Evolutionary conservation across 805 yeast species (phyloP).

Genomic region (Yamadazyma paraphyllophila): DNA sequence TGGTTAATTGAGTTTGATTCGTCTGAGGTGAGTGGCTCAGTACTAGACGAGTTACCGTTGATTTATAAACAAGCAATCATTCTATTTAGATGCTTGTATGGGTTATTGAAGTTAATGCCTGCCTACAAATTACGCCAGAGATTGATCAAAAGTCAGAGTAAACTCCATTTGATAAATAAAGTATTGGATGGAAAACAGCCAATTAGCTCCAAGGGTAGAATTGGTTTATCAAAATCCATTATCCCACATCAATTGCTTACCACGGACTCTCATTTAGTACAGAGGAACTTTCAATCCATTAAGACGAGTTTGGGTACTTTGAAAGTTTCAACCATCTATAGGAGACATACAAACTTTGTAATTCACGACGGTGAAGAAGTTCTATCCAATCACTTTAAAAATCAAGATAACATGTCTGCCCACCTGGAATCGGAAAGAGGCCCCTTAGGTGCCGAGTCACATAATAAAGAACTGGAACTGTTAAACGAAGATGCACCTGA

Average conservation of each 20-base stretch:
- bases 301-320: constrained; percentile 74
- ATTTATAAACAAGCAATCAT: constrained; percentile 74
- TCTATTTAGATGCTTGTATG: constrained; percentile 69
- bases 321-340: constrained; percentile 72
- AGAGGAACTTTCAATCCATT: constrained; percentile 66
- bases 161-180: constrained; percentile 48
- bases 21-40: constrained; percentile 32
- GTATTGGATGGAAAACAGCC: constrained; percentile 76
- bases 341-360: constrained; percentile 67
- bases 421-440: too few species aligned
- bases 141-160: constrained; percentile 10
- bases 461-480: not conserved
- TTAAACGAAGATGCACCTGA: not conserved
- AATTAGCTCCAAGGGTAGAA: constrained; percentile 76
- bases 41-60: constrained; percentile 56
- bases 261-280: constrained; percentile 52
- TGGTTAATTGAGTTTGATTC: constrained; percentile 86
- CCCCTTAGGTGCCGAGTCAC: too few species aligned
- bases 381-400: constrained; percentile 51
- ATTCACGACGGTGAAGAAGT: constrained; percentile 66
- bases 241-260: constrained; percentile 41
- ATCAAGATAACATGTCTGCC: not conserved
- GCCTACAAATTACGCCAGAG: constrained; percentile 54
- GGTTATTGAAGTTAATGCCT: constrained; percentile 68
- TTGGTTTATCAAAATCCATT: constrained; percentile 75